Conservation (phyloP, 495 filamentous ascomycete species). For the Delitschia confertaspora region DNA sequence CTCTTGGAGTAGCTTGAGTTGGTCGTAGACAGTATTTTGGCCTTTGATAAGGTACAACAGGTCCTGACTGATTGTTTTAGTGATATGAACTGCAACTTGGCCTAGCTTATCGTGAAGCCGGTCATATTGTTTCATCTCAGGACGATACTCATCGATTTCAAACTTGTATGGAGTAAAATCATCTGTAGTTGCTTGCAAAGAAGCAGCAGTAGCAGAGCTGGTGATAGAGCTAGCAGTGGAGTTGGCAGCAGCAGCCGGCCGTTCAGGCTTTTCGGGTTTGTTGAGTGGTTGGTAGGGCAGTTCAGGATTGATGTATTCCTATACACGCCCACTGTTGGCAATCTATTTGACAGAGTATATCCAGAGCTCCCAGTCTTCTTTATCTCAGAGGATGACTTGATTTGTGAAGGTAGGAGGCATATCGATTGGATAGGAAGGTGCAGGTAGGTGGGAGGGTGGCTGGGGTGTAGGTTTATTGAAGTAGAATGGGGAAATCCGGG, state of each 20-base stretch:
- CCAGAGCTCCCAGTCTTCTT: slow-evolving; percentile 1
- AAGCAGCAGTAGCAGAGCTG: neutral
- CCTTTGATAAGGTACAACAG: neutral
- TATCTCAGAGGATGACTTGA: neutral
- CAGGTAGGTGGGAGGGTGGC: neutral
- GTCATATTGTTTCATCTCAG: neutral
- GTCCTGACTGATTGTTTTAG: neutral
- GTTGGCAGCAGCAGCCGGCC: neutral
- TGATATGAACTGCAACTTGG: slow-evolving; percentile 1
- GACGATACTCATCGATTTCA: neutral
- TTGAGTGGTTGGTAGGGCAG: neutral
- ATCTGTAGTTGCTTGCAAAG: neutral
- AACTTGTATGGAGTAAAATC: neutral
- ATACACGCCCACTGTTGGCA: neutral
- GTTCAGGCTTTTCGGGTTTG: neutral
- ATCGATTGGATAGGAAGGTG: neutral
- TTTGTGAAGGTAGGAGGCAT: neutral
- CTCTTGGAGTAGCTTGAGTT: slow-evolving; percentile 2
- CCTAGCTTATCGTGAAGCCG: slow-evolving; percentile 1
- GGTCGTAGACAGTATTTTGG: neutral
- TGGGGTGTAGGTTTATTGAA: neutral
- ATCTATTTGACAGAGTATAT: neutral
- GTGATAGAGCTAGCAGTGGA: too few relatives aligned
- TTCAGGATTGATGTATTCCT: slow-evolving; percentile 1
- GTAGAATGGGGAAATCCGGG: neutral